Evolutionary conservation across 306 rosid genomes (phyloP).

Genomic region (Malus orientalis): DNA sequence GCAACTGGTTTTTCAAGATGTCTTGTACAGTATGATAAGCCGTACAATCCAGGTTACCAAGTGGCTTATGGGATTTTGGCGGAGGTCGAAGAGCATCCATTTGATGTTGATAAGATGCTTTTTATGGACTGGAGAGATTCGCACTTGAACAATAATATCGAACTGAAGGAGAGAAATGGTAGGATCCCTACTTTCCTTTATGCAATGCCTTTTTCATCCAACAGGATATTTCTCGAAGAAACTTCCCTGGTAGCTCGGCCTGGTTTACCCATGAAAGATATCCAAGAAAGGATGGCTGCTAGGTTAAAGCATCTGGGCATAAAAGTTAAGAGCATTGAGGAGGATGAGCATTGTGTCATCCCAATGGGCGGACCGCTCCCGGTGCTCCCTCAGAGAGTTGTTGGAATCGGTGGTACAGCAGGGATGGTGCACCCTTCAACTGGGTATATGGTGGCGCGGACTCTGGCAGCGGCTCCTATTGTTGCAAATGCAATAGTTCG

Average conservation of each 20-base stretch:
- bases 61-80: constrained; percentile 97
- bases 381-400: constrained; percentile 86
- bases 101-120: constrained; percentile 86
- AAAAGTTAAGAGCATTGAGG: constrained; percentile 87
- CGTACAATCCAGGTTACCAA: constrained; percentile 94
- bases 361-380: constrained; percentile 99
- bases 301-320: constrained; percentile 82
- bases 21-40: constrained; percentile 86
- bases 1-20: constrained; percentile 95
- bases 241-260: constrained; percentile 95
- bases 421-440: constrained; percentile 99
- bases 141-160: constrained; percentile 42
- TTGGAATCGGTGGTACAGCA: constrained; percentile 97
- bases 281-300: constrained; percentile 90
- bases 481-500: constrained; percentile 78
- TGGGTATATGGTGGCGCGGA: constrained; percentile 98
- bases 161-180: constrained; percentile 67
- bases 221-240: constrained; percentile 86
- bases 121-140: constrained; percentile 99
- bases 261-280: constrained; percentile 71
- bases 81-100: constrained; percentile 90
- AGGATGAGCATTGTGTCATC: constrained; percentile 90
- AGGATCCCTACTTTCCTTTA: constrained; percentile 81
- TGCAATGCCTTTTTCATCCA: constrained; percentile 96
- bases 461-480: constrained; percentile 90